Evolutionary conservation across 2,329 filamentous ascomycete genomes (phyloP), one percentile per base, ranked within the genome.

Genomic region (Simplicillium sp.): DNA sequence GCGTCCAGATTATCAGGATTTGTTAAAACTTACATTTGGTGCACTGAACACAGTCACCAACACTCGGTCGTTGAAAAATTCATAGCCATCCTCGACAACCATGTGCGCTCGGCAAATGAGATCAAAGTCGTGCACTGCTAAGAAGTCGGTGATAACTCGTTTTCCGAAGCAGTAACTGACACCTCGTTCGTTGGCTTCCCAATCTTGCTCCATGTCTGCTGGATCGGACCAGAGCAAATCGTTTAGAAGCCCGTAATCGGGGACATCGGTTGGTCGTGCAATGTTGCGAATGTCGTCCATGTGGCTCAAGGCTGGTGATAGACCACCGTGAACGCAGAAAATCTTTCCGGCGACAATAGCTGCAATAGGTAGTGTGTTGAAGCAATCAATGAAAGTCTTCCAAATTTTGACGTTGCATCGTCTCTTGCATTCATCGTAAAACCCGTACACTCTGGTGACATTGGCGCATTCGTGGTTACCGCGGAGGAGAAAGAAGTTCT

Each of bases 241-340:
- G 58, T 97, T 97, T 42, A 98, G 71, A 40, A 98, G 67, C 11
- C 92, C 92, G 59, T 96, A 97, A 57, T 98, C 92, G 7, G 92
- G 92, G 15, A 98, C 92, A 57, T 98, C 92, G 1, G 92, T 98
- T 11, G 92, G 92, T 42, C 92, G 81, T 38, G 87, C 87, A 62
- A 98, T 97, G 58, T 94, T 85, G 50, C 92, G 82, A 52, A 98
- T 98, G 59, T 98, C 90, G 54, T 97, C 92, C 92, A 98, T 98
- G 55, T 97, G 89, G 41, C 84, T 82, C 38, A 98, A 73, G 37
- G 86, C 89, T 2, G 92, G 92, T 11, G 89, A 96, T 16, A 98
- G 70, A 12, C 92, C 92, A 38, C 92, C 92, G 55, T 98, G 92
- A 13, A 97, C 90, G 55, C 89, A 96, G 60, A 96, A 97, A 43